A percentile compares a stretch with the other conserved stretches of the same genome.
phyloP scores from a whole-genome alignment of 2,329 filamentous ascomycete species.

The Ophiostoma pallidulum region DNA sequence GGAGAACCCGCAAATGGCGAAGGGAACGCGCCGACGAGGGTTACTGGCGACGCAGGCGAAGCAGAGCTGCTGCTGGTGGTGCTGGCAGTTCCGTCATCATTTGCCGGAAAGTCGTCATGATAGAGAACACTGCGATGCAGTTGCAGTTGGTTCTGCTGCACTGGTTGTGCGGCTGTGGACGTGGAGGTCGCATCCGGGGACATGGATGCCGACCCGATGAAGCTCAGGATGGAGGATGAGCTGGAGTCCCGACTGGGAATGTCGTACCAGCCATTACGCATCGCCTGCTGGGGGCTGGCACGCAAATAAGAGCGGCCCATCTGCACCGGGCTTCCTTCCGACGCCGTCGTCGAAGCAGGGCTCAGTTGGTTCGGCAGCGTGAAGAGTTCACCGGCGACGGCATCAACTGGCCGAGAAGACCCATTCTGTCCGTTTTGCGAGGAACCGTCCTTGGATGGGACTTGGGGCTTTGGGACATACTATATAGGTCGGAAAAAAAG shows the following conservation, averaged over 20 bases:
- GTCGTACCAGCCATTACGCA: conserved; percentile 35
- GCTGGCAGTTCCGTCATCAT: conserved; percentile 14
- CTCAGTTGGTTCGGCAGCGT: conserved; percentile 25
- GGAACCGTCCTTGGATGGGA: conserved; percentile 40
- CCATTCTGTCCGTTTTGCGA: conserved; percentile 33
- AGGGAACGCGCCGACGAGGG: conserved; percentile 34
- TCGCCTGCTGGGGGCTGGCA: conserved; percentile 26
- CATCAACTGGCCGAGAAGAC: no score
- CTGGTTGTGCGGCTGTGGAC: no score
- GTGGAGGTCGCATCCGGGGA: background rate
- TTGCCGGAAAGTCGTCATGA: background rate
- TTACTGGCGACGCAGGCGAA: conserved; percentile 35
- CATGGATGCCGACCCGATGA: background rate
- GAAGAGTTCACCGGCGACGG: conserved; percentile 28
- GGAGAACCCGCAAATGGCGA: conserved; percentile 39
- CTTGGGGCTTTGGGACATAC: conserved; percentile 54
- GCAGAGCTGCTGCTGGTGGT: conserved; percentile 20
- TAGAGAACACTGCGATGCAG: conserved; percentile 14
- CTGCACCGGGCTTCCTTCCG: conserved; percentile 30
- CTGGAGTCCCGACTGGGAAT: conserved; percentile 29
- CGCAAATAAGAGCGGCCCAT: conserved; percentile 18
- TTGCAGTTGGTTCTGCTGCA: background rate
- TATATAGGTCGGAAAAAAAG: conserved; percentile 25
- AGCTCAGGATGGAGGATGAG: conserved; percentile 20
- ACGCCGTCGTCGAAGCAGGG: conserved; percentile 27